Base-by-base conservation (phyloP, 2,329 filamentous ascomycete species). In the Arthrinium phaeospermum region DNA sequence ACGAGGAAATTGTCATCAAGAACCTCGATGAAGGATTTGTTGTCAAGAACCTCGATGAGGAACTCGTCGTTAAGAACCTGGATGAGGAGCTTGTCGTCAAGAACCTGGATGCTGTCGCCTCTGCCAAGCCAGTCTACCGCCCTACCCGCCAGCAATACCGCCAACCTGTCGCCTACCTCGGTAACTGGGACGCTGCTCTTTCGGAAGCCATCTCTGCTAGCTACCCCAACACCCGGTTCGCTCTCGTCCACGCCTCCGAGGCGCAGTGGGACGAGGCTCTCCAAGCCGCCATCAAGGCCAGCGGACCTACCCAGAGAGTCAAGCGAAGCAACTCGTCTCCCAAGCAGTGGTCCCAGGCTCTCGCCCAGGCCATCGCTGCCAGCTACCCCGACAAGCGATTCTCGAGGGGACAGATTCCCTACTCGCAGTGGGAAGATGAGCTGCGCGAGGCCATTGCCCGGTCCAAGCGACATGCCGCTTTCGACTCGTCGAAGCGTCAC, bases 121-220 rank as follows among this genome's bases (percentile, higher is more conserved):
- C 41, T 46, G 73, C 72, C 70, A 76, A 76, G 69, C 71, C 73
- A 22, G 69, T 70, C 4, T 71, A 73, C 47, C 67, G 57, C 30
- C 69, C 78, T 74, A 34, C 75, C 71, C 74, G 77, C 68, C 72
- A 80, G 75, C 70, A 79, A 72, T 41, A 77, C 74, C 73, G 78
- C 0, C 77, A 19, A 70, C 80, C 70, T 27, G 67, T 76, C 37
- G 78, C 76, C 27, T 78, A 78, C 34, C 72, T 70, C 37, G 77
- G 75, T 37, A 77, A 82, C 34, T 84, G 82, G 82, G 76, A 79
- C 13, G 77, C 77, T 22, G 85, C 85, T 7, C 80, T 87, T 1
- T 74, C 79, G 2, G 73, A 81, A 69, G 82, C 84, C 30, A 74
- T 83, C 27, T 73, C 76, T 5, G 78, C 79, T 46, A 82, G 82